Evolutionary conservation across 148 eudicot species (phyloP), one percentile per base, ranked within the genome.

Genomic region (Rhododendron vialii): DNA sequence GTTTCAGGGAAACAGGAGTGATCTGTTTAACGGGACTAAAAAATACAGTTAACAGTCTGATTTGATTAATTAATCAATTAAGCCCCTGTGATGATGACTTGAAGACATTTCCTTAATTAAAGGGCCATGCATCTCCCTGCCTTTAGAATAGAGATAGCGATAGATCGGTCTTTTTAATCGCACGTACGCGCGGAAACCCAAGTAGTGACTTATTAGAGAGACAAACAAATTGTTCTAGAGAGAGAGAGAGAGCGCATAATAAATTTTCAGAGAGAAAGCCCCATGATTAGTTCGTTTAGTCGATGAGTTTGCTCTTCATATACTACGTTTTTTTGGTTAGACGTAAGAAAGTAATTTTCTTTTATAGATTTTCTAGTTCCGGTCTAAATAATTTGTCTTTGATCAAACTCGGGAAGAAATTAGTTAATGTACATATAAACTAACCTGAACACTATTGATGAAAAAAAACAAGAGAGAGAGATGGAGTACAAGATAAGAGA

Each of bases 171-270:
- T 88, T 86, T 86, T 30, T 71, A 85, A 85, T 91, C 88, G 83
- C 93, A 91, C 93, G 93, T 87, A 87, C 92, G 92, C 84, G 86
- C 76, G 76, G 51, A 88, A 85, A 88, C 78, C 88, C 85, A 88
- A 57, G 59, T 5, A 76, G 59, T 12, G 20, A 48, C 76, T 71
- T 67, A 71, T 14, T 71, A 71, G 76, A 71, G 76, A 43, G 92
- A 89, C 90, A 91, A 90, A 89, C 87, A 61, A 82, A 78, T 87
- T 87, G 85, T 84, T 30, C 17, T 67, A 43, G 63, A 83, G 30
- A 22, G 71, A 82, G 82, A 85, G 48, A 78, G 12, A 38, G 30
- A 30, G 30, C 30, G 22, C 15, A 1, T 14, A 41, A 61, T 82
- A 13, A 50, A 74, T 30, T 51, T 84, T 7, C 9, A 84, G 50